A percentile compares a stretch with the other conserved stretches of the same genome.
Evolutionary conservation across 2,329 filamentous ascomycete species (phyloP).

Genomic region (Ceratocystis eucalypticola): DNA sequence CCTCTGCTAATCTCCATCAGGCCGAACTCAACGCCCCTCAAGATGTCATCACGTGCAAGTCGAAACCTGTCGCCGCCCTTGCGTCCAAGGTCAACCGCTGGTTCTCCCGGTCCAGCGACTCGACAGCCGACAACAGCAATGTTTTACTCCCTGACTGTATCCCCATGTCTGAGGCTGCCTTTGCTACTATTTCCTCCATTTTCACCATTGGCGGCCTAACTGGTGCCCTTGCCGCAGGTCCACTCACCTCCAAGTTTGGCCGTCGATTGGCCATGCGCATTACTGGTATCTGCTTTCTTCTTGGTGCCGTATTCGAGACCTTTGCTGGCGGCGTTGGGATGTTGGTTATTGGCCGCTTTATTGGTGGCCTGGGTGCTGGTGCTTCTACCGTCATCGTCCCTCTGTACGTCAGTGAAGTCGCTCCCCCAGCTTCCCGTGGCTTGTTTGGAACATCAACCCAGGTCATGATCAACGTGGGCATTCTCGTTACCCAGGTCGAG

Average conservation of each 20-base stretch:
- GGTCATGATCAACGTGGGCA: constrained; percentile 85
- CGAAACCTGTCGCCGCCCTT: constrained; percentile 30
- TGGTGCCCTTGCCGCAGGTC: constrained; percentile 68
- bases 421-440: constrained; percentile 59
- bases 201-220: constrained; percentile 81
- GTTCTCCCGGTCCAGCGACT: constrained; percentile 23
- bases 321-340: constrained; percentile 52
- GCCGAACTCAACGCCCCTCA: constrained; percentile 91
- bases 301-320: constrained; percentile 65
- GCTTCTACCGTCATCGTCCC: constrained; percentile 86
- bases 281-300: constrained; percentile 61
- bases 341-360: constrained; percentile 59
- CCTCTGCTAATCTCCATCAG: constrained; percentile 31
- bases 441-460: constrained; percentile 80
- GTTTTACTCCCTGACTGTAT: constrained; percentile 58
- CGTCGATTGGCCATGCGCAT: constrained; percentile 61
- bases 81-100: constrained; percentile 23
- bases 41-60: constrained; percentile 79
- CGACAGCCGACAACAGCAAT: constrained; percentile 21
- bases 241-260: constrained; percentile 63
- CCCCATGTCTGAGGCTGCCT: constrained; percentile 67
- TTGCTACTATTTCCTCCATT: constrained; percentile 76
- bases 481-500: constrained; percentile 66
- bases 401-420: constrained; percentile 85
- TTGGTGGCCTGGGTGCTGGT: constrained; percentile 75